phyloP scores from a whole-genome alignment of 345 rosid species.

The Eucalyptus regnans region DNA sequence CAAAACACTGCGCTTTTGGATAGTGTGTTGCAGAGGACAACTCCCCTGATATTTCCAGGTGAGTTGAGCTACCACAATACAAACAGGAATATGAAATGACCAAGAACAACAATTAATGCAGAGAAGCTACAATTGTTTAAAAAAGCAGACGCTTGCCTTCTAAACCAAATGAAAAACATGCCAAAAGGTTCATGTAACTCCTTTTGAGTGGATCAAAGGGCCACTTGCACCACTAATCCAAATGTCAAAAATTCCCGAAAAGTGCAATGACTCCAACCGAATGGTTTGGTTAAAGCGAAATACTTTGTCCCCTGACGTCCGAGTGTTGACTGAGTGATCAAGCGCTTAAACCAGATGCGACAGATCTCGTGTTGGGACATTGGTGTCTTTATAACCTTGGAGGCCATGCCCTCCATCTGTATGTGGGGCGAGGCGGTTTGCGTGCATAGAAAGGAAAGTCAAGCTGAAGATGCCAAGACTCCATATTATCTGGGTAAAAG shows the following conservation, averaged over 20 bases:
- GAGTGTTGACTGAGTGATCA: background rate
- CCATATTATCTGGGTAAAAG: background rate
- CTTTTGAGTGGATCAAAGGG: background rate
- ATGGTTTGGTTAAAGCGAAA: background rate
- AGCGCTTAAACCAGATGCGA: background rate
- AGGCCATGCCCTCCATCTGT: background rate
- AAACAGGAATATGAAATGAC: background rate
- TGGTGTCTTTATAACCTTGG: background rate
- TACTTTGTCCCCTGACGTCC: background rate
- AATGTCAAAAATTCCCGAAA: background rate
- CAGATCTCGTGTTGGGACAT: background rate
- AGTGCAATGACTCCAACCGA: background rate
- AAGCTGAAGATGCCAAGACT: background rate
- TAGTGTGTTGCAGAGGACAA: background rate
- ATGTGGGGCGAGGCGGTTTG: background rate
- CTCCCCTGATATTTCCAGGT: background rate
- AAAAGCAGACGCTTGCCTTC: background rate
- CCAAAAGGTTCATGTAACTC: background rate
- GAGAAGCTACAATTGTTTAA: background rate
- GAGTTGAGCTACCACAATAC: background rate
- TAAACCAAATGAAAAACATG: background rate
- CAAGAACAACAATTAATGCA: background rate
- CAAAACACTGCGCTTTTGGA: background rate
- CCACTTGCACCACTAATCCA: background rate
- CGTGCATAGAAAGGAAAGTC: background rate